A percentile compares a stretch with the other conserved stretches of the same genome.
Conservation (phyloP, 1,284 basidiomycete species). For the Sporisorium exsertum region DNA sequence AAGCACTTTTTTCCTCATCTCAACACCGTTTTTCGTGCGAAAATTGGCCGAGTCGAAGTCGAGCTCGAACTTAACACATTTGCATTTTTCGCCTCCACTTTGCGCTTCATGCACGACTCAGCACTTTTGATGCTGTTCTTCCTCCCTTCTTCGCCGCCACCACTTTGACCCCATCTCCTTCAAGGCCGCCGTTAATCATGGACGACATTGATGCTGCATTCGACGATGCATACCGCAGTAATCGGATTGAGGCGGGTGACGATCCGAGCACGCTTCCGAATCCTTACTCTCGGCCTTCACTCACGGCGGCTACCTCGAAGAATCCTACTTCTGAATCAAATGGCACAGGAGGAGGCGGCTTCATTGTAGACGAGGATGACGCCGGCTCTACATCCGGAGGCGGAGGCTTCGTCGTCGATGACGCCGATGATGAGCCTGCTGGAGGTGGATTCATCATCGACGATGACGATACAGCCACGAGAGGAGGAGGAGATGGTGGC, state of each 20-base stretch:
- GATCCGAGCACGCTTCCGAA: slow-evolving; percentile 45
- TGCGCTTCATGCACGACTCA: slow-evolving; percentile 24
- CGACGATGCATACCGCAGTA: slow-evolving; percentile 51
- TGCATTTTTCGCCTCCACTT: slow-evolving; percentile 21
- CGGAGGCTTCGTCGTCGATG: slow-evolving; percentile 41
- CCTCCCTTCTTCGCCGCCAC: not conserved
- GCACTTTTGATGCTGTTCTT: slow-evolving; percentile 3
- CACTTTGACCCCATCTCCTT: not conserved
- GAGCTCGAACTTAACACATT: not conserved
- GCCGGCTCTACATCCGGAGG: slow-evolving; percentile 10
- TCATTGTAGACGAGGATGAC: slow-evolving; percentile 24
- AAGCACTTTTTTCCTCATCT: slow-evolving; percentile 12
- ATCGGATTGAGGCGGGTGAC: slow-evolving; percentile 45
- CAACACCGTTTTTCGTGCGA: slow-evolving; percentile 18
- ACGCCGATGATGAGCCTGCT: not conserved
- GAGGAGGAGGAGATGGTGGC: slow-evolving; percentile 11
- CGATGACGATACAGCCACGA: slow-evolving; percentile 8
- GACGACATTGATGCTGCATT: slow-evolving; percentile 46
- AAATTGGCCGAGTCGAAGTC: slow-evolving; percentile 1
- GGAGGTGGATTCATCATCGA: slow-evolving; percentile 29
- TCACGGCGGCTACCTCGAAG: slow-evolving; percentile 1
- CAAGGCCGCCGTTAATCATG: slow-evolving; percentile 3
- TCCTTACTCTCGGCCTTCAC: slow-evolving; percentile 32
- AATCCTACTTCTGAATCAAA: not conserved
- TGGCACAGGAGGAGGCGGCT: slow-evolving; percentile 21